Conservation (phyloP, 768 basidiomycete genomes). For the Omphalotus guepiniiformis region DNA sequence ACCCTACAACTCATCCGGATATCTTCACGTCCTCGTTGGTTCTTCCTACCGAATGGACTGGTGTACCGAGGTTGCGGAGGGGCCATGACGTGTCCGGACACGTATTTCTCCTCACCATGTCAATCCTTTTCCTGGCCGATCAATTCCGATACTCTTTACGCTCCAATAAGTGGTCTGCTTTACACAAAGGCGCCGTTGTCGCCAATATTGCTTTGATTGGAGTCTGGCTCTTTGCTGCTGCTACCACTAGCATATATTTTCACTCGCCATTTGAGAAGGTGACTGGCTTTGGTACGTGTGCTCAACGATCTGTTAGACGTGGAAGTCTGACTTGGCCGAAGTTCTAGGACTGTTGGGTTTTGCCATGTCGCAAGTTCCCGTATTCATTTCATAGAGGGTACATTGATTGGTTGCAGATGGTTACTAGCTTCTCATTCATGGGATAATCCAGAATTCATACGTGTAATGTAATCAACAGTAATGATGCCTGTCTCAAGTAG, state of each 20-base stretch:
- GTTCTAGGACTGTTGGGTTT: conserved; percentile 18
- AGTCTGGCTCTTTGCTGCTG: conserved; percentile 70
- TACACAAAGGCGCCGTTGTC: conserved; percentile 46
- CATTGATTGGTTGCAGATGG: neutral
- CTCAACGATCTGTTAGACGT: too few relatives aligned
- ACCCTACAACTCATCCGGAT: conserved; percentile 56
- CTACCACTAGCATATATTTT: conserved; percentile 87
- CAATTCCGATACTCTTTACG: conserved; percentile 60
- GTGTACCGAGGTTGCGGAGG: conserved; percentile 57
- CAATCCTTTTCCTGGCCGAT: conserved; percentile 71
- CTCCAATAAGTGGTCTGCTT: conserved; percentile 30
- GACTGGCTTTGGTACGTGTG: conserved; percentile 71
- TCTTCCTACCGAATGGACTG: conserved; percentile 40
- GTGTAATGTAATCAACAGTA: neutral
- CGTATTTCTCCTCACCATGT: conserved; percentile 82
- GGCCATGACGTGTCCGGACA: conserved; percentile 97
- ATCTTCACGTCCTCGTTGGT: conserved; percentile 47
- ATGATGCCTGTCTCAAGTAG: conserved; percentile 10
- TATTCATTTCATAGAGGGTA: neutral
- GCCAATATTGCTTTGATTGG: conserved; percentile 44
- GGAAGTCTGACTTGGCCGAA: too few relatives aligned
- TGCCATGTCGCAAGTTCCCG: conserved; percentile 14
- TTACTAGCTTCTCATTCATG: too few relatives aligned
- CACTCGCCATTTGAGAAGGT: conserved; percentile 87
- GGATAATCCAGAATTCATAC: too few relatives aligned